phyloP scores from a whole-genome alignment of 192 early-diverging fungal genomes.

The Coemansia sp. region DNA sequence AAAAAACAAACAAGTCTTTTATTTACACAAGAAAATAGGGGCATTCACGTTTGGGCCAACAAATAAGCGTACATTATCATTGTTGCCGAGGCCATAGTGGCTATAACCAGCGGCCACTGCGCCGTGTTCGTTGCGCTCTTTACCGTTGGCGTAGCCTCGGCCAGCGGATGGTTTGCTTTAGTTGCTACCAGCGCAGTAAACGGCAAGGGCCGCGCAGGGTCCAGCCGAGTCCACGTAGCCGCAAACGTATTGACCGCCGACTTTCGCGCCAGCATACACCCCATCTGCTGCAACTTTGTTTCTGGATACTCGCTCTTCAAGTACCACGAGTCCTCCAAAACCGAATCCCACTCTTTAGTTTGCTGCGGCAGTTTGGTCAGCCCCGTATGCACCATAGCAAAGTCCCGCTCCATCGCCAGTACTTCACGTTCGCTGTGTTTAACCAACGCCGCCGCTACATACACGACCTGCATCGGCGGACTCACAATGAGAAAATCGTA shows the following conservation, averaged over 20 bases:
- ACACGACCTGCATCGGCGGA: slow-evolving; percentile 62
- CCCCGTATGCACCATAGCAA: slow-evolving; percentile 38
- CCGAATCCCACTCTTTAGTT: slow-evolving; percentile 20
- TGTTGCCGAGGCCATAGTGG: slow-evolving; percentile 42
- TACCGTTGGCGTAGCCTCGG: not conserved
- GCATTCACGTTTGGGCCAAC: slow-evolving; percentile 30
- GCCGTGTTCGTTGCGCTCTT: slow-evolving; percentile 1
- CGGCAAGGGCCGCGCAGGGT: slow-evolving; percentile 35
- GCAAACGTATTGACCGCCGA: slow-evolving; percentile 44
- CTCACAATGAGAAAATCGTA: slow-evolving; percentile 66
- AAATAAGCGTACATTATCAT: slow-evolving; percentile 48
- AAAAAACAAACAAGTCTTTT: slow-evolving; percentile 5
- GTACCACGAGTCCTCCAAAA: slow-evolving; percentile 43
- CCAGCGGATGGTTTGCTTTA: not conserved
- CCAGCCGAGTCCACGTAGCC: slow-evolving; percentile 45
- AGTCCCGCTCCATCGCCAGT: slow-evolving; percentile 40
- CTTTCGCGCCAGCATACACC: slow-evolving; percentile 22
- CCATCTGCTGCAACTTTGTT: slow-evolving; percentile 44
- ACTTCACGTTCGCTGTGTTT: slow-evolving; percentile 21
- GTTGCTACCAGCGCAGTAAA: not conserved
- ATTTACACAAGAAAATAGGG: slow-evolving; percentile 1
- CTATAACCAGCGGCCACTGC: slow-evolving; percentile 42
- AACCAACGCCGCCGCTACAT: slow-evolving; percentile 60
- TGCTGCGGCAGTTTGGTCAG: slow-evolving; percentile 28
- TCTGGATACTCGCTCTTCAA: slow-evolving; percentile 39